phyloP scores from a whole-genome alignment of 768 basidiomycete genomes.

The Saitozyma podzolica region DNA sequence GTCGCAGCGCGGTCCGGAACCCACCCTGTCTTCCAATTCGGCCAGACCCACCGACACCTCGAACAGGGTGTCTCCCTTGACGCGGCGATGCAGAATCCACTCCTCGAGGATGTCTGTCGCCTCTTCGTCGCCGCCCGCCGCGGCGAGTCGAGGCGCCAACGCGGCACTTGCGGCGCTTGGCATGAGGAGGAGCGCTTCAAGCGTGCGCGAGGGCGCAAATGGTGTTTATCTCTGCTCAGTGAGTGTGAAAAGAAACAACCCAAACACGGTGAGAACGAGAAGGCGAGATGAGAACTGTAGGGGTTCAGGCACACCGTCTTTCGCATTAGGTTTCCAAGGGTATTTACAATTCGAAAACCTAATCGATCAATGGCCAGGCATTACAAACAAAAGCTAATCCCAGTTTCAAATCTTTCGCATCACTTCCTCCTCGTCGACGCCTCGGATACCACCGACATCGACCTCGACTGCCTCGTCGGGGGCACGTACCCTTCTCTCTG shows the following conservation, averaged over 20 bases:
- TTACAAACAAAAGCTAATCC: too few species aligned
- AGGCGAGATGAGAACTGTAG: too few species aligned
- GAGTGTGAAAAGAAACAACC: too few species aligned
- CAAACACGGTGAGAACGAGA: too few species aligned
- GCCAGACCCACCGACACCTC: constrained; percentile 47
- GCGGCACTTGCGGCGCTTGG: not conserved
- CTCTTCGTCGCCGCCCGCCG: constrained; percentile 12
- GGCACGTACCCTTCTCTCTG: constrained; percentile 47
- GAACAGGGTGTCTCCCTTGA: constrained; percentile 45
- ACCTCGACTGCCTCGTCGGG: constrained; percentile 13
- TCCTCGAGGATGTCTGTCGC: constrained; percentile 50
- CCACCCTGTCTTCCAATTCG: constrained; percentile 47
- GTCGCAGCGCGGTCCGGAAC: constrained; percentile 5
- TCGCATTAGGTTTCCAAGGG: too few species aligned
- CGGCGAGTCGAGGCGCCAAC: constrained; percentile 21
- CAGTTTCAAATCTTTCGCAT: too few species aligned
- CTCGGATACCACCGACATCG: not conserved
- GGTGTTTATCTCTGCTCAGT: too few species aligned
- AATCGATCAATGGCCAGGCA: too few species aligned
- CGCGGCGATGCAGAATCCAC: constrained; percentile 41
- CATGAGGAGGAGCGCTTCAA: not conserved
- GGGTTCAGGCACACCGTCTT: too few species aligned
- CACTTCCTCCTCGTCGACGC: too few species aligned
- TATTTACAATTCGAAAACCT: too few species aligned
- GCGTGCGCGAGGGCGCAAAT: not conserved